Percentiles rank a stretch among this genome's conserved stretches.
Evolutionary conservation across 2,329 filamentous ascomycete species (phyloP).

Genomic region (Colletotrichum sp.): DNA sequence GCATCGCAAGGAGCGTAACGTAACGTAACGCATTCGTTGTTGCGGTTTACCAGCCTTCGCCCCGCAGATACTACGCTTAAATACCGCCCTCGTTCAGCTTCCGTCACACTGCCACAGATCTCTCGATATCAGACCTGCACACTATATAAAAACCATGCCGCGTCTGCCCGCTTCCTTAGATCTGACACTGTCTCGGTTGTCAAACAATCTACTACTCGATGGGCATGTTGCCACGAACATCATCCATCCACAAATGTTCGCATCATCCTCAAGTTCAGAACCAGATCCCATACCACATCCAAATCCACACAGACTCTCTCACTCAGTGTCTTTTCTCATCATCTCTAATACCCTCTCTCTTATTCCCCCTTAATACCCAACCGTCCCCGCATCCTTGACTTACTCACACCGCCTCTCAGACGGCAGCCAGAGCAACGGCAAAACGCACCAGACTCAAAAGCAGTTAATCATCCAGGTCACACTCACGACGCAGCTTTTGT

Average conservation of each 20-base stretch:
- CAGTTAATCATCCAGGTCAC: too few relatives aligned
- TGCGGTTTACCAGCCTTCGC: accelerated
- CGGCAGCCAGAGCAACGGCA: background rate
- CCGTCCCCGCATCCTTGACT: background rate
- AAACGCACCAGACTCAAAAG: accelerated
- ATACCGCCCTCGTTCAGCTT: background rate
- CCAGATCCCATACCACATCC: accelerated
- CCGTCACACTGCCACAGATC: accelerated
- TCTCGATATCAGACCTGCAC: accelerated
- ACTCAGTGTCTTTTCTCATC: background rate
- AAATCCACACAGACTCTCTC: background rate
- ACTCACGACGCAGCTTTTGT: too few relatives aligned
- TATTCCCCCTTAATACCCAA: background rate
- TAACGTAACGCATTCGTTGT: background rate
- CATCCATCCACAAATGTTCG: background rate
- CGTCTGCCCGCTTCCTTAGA: accelerated
- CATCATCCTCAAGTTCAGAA: background rate
- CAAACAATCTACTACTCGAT: background rate
- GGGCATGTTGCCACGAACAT: background rate
- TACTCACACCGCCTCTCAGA: background rate
- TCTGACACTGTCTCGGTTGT: background rate
- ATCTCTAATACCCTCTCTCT: background rate
- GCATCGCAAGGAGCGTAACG: too few relatives aligned
- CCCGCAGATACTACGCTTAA: accelerated
- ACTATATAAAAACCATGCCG: background rate